These are phyloP conservation scores for Arthrobotrys sinensis DNA, from an alignment of 2,329 filamentous ascomycete genomes.

Conservation along the genomic window DNA sequence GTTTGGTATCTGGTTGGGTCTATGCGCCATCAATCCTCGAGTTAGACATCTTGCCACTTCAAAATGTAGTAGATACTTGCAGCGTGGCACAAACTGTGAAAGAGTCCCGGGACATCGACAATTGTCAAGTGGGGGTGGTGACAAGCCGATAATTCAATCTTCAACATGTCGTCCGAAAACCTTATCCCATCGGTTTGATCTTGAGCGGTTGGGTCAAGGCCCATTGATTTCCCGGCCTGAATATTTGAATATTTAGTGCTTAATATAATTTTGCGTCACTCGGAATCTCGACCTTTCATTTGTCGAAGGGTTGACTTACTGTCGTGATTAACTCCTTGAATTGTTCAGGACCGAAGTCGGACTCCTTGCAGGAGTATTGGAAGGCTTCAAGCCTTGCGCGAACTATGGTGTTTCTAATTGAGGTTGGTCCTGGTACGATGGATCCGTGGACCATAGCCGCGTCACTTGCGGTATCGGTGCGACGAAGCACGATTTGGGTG, in stretches of 20 bases:
- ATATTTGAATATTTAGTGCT: too few species aligned
- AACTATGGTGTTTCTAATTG: background rate
- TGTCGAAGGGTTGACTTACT: background rate
- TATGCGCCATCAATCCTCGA: background rate
- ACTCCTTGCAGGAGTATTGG: conserved; percentile 26
- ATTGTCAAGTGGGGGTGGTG: conserved; percentile 62
- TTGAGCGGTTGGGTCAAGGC: conserved; percentile 48
- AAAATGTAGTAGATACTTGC: too few species aligned
- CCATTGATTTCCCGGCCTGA: conserved; percentile 62
- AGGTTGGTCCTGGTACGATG: conserved; percentile 55
- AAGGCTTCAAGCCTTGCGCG: conserved; percentile 5
- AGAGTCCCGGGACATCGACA: conserved; percentile 64
- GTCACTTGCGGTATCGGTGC: conserved; percentile 20
- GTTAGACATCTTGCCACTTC: too few species aligned
- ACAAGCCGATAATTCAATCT: conserved; percentile 62
- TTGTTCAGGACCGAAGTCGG: conserved; percentile 34
- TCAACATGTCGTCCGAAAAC: conserved; percentile 63
- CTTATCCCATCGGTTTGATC: background rate
- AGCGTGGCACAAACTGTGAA: conserved; percentile 61
- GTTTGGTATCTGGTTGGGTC: conserved; percentile 62
- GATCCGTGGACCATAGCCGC: conserved; percentile 46
- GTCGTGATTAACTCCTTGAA: background rate
- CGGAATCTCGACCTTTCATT: too few species aligned
- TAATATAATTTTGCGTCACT: too few species aligned
- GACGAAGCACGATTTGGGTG: conserved; percentile 63